A percentile compares a stretch with the other conserved stretches of the same genome.
These are phyloP conservation scores for Coniochaeta sp. DNA, from an alignment of 2,329 filamentous ascomycete species.

Conservation along the genomic window DNA sequence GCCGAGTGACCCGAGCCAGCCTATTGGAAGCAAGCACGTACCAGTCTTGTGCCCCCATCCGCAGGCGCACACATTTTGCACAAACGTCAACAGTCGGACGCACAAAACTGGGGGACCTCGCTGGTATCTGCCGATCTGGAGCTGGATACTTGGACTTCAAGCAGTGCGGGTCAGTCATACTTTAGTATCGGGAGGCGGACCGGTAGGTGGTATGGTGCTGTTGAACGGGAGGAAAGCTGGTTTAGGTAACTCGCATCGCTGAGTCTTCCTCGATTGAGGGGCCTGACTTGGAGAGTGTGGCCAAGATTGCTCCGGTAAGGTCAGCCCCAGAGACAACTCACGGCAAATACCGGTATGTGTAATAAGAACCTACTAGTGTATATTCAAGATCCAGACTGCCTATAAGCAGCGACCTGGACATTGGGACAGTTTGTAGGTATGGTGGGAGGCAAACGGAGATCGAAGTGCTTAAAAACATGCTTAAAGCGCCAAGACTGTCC, in stretches of 20 bases:
- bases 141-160: neutral
- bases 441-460: neutral
- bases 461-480: slow-evolving; percentile 1
- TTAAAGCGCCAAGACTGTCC: neutral
- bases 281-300: neutral
- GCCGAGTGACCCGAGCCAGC: neutral
- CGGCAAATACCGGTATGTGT: too few species aligned
- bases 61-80: neutral
- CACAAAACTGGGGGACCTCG: neutral
- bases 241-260: neutral
- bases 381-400: too few species aligned
- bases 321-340: too few species aligned
- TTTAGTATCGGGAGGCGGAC: neutral
- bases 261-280: neutral
- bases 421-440: neutral
- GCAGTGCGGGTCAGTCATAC: neutral
- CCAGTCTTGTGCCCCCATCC: neutral
- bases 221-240: neutral
- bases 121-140: neutral
- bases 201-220: neutral
- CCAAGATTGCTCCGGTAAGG: neutral
- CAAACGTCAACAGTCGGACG: neutral
- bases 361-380: too few species aligned
- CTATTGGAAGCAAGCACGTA: slow-evolving; percentile 1
- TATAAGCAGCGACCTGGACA: neutral